Evolutionary conservation across 2,329 filamentous ascomycete genomes (phyloP).

Genomic region (Sporothrix brasiliensis): DNA sequence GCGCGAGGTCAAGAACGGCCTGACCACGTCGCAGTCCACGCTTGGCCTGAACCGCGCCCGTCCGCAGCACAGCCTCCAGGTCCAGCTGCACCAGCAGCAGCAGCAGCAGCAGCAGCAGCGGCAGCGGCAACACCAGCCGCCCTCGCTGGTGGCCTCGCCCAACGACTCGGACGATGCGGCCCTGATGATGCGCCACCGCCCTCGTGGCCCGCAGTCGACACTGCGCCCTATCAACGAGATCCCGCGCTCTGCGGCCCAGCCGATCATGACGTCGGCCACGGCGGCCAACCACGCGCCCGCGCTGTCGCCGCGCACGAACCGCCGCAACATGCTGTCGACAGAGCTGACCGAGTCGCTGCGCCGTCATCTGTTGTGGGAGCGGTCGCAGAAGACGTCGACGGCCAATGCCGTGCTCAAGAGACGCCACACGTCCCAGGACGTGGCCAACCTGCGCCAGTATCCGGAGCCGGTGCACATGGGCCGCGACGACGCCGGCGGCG

Average conservation of each 20-base stretch:
- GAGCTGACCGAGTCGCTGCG: constrained; percentile 92
- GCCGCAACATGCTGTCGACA: constrained; percentile 92
- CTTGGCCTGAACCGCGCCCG: constrained; percentile 68
- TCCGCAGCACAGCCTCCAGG: constrained; percentile 34
- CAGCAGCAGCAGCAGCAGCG: not conserved
- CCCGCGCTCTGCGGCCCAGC: constrained; percentile 69
- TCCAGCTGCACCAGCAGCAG: constrained; percentile 39
- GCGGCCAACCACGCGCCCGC: constrained; percentile 69
- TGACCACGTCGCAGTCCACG: constrained; percentile 67
- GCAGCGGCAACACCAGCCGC: constrained; percentile 44
- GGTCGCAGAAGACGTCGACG: constrained; percentile 89
- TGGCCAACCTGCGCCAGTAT: constrained; percentile 83
- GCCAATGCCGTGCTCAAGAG: constrained; percentile 87
- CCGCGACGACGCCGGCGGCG: constrained; percentile 51
- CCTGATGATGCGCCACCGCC: constrained; percentile 58
- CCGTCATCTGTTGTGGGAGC: constrained; percentile 90
- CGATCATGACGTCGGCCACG: constrained; percentile 74
- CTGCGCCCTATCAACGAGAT: constrained; percentile 63
- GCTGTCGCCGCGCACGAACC: constrained; percentile 86
- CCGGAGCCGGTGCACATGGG: constrained; percentile 66
- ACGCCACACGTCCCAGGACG: constrained; percentile 85
- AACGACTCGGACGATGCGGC: constrained; percentile 65
- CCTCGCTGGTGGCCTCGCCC: constrained; percentile 53
- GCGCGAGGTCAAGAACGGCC: constrained; percentile 69
- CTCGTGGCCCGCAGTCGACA: constrained; percentile 54